Percentiles rank a stretch among this genome's conserved stretches.
Conservation (phyloP, 345 rosid genomes). For the Melastoma malabathricum region DNA sequence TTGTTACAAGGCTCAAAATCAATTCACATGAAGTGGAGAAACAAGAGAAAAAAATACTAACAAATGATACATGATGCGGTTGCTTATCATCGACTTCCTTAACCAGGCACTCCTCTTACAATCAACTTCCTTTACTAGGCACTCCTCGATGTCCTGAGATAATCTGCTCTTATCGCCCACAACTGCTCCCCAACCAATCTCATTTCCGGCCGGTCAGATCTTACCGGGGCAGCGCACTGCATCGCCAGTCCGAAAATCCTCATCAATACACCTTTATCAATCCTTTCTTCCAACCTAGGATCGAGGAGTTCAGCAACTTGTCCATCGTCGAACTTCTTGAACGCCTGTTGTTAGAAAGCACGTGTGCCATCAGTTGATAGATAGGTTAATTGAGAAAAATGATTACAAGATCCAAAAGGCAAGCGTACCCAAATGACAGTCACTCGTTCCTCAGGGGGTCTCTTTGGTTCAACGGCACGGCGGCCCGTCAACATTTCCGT, state of each 20-base stretch:
- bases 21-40: background rate
- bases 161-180: slow-evolving; percentile 84
- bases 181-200: slow-evolving; percentile 61
- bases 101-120: slow-evolving; percentile 10
- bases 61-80: background rate
- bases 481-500: slow-evolving; percentile 75
- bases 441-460: slow-evolving; percentile 51
- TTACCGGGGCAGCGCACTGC: slow-evolving; percentile 73
- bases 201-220: slow-evolving; percentile 80
- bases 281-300: slow-evolving; percentile 43
- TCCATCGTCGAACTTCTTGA: slow-evolving; percentile 53
- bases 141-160: slow-evolving; percentile 30
- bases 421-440: slow-evolving; percentile 74
- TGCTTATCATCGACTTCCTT: background rate
- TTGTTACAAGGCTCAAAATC: background rate
- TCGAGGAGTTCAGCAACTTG: slow-evolving; percentile 40
- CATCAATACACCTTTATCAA: slow-evolving; percentile 31
- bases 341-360: slow-evolving; percentile 31
- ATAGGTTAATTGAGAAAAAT: background rate
- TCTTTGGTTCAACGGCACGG: slow-evolving; percentile 75
- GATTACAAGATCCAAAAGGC: background rate
- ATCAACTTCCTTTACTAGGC: slow-evolving; percentile 5
- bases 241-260: slow-evolving; percentile 66
- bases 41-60: background rate
- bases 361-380: background rate